These are phyloP conservation scores for Mycena galericulata DNA, from an alignment of 768 basidiomycete genomes.

Conservation along the genomic window DNA sequence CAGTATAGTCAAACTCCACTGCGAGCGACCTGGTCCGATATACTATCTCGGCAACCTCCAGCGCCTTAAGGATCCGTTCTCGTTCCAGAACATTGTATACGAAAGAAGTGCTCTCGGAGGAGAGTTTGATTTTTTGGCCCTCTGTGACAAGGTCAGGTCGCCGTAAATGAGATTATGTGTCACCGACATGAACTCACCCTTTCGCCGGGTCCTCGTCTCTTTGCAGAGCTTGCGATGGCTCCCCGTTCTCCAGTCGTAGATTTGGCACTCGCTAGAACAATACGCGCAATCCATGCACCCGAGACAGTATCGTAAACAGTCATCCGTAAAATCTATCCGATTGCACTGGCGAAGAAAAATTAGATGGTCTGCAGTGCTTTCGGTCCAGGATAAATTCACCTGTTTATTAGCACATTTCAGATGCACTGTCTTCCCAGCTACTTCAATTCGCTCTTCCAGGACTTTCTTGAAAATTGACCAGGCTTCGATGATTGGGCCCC, in stretches of 20 bases:
- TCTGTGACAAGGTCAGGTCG: neutral
- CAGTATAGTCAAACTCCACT: slow-evolving; percentile 21
- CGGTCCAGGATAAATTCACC: neutral
- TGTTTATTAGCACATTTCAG: neutral
- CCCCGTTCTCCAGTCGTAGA: neutral
- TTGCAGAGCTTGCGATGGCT: slow-evolving; percentile 5
- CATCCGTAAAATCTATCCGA: slow-evolving; percentile 17
- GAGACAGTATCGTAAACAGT: slow-evolving; percentile 4
- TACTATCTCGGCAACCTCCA: neutral
- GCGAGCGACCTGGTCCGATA: neutral
- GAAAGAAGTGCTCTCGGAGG: neutral
- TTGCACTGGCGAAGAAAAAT: slow-evolving; percentile 9
- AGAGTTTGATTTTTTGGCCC: neutral
- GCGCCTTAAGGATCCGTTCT: neutral
- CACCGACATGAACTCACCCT: neutral
- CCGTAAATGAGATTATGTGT: neutral
- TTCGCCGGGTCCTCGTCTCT: neutral
- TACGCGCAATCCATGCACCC: slow-evolving; percentile 10
- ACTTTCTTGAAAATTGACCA: slow-evolving; percentile 9
- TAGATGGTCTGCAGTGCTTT: neutral
- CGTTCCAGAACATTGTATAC: neutral
- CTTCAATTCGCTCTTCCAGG: slow-evolving; percentile 6
- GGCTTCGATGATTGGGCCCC: slow-evolving; percentile 5
- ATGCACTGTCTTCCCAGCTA: slow-evolving; percentile 7
- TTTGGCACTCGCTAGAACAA: slow-evolving; percentile 20